These are phyloP conservation scores for Xylariales sp. DNA, from an alignment of 2,329 filamentous ascomycete species.

Conservation along the genomic window DNA sequence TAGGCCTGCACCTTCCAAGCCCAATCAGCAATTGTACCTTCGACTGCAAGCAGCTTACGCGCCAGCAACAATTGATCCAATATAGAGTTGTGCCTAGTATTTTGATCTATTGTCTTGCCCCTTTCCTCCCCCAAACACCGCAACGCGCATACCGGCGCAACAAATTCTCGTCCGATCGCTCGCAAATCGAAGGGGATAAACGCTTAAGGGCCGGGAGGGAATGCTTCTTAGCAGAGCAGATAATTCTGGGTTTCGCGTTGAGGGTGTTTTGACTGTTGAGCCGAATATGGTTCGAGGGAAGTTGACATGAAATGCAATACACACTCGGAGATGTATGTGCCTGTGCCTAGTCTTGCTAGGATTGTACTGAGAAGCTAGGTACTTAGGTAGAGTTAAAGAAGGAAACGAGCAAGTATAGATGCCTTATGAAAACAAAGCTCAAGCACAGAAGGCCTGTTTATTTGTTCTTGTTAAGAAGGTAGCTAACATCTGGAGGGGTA, in stretches of 20 bases:
- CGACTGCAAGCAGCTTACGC: neutral
- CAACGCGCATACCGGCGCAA: constrained; percentile 16
- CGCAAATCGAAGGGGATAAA: neutral
- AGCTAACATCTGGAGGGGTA: constrained; percentile 4
- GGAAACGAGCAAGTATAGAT: neutral
- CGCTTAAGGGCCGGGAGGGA: neutral
- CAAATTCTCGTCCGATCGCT: constrained; percentile 3
- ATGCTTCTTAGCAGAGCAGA: neutral
- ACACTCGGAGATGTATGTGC: neutral
- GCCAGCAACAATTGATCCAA: neutral
- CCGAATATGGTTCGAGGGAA: neutral
- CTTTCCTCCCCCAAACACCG: neutral
- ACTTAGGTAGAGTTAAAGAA: neutral
- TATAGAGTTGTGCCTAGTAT: neutral
- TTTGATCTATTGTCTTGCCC: neutral
- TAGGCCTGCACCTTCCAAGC: constrained; percentile 1
- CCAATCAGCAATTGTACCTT: constrained; percentile 1
- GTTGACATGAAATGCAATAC: neutral
- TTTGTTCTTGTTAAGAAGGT: constrained; percentile 19
- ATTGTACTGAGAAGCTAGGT: constrained; percentile 10
- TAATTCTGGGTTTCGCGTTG: neutral
- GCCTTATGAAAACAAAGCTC: constrained; percentile 25
- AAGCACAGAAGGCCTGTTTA: constrained; percentile 5
- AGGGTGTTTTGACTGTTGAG: neutral
- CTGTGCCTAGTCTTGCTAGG: neutral